Evolutionary conservation across 805 yeast genomes (phyloP).

Genomic region (Wickerhamomyces strasburgensis): DNA sequence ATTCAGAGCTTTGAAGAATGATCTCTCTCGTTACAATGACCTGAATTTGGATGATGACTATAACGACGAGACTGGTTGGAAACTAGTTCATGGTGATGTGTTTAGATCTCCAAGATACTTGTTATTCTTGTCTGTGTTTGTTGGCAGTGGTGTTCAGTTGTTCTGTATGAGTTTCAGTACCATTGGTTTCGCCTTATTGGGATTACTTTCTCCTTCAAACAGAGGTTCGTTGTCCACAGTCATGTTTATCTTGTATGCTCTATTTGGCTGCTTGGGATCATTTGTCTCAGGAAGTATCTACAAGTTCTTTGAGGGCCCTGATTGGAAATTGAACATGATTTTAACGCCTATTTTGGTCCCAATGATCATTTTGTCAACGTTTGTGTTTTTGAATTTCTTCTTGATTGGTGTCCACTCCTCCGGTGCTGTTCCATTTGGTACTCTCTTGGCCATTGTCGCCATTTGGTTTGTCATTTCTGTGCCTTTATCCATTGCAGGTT

Average conservation of each 20-base stretch:
- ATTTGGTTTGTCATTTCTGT: slow-evolving; percentile 85
- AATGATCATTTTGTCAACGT: slow-evolving; percentile 58
- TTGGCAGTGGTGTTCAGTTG: slow-evolving; percentile 87
- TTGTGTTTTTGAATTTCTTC: slow-evolving; percentile 75
- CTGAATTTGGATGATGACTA: slow-evolving; percentile 82
- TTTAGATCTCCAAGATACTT: slow-evolving; percentile 76
- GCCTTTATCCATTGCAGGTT: slow-evolving; percentile 82
- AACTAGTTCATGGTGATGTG: slow-evolving; percentile 90
- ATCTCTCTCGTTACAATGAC: slow-evolving; percentile 84
- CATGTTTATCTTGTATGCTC: slow-evolving; percentile 76
- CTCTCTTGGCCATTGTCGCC: slow-evolving; percentile 71
- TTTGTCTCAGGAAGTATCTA: slow-evolving; percentile 82
- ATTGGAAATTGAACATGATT: slow-evolving; percentile 81
- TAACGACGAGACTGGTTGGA: slow-evolving; percentile 96
- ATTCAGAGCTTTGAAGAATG: slow-evolving; percentile 74
- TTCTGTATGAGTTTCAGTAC: slow-evolving; percentile 71
- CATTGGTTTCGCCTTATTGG: slow-evolving; percentile 77
- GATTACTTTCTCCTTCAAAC: slow-evolving; percentile 88
- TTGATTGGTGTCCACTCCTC: slow-evolving; percentile 75
- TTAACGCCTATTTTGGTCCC: slow-evolving; percentile 86
- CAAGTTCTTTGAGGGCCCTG: slow-evolving; percentile 86
- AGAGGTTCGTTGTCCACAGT: slow-evolving; percentile 92
- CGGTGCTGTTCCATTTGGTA: slow-evolving; percentile 92
- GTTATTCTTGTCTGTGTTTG: slow-evolving; percentile 68
- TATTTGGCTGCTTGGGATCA: slow-evolving; percentile 80